These are phyloP conservation scores for Tothia fuscella DNA, from an alignment of 2,329 filamentous ascomycete species.

Conservation along the genomic window DNA sequence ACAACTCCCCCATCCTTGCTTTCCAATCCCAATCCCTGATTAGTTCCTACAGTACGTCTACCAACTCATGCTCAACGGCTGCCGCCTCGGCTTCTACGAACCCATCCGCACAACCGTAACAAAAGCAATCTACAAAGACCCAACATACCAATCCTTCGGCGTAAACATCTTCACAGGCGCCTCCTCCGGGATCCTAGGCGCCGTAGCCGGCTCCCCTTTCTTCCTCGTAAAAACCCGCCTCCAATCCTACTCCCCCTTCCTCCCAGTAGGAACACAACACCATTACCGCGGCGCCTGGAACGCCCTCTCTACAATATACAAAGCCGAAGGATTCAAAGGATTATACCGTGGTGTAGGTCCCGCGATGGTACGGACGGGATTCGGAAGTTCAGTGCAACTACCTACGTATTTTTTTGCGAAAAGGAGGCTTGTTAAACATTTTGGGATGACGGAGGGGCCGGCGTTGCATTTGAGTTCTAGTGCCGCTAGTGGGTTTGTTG, in stretches of 20 bases:
- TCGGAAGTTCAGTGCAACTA: conserved; percentile 89
- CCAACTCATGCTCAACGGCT: conserved; percentile 92
- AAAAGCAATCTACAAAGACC: conserved; percentile 56
- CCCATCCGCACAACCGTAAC: conserved; percentile 69
- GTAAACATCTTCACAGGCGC: conserved; percentile 94
- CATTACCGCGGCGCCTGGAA: conserved; percentile 77
- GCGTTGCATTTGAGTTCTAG: conserved; percentile 82
- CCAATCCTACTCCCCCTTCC: conserved; percentile 84
- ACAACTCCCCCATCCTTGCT: conserved; percentile 12
- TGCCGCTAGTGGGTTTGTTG: conserved; percentile 83
- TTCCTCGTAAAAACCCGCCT: conserved; percentile 96
- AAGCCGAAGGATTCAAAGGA: conserved; percentile 62
- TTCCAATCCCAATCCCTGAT: background rate
- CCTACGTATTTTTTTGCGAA: conserved; percentile 99
- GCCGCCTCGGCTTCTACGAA: conserved; percentile 94
- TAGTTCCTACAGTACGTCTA: conserved; percentile 59
- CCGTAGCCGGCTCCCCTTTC: conserved; percentile 87
- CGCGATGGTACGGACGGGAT: conserved; percentile 91
- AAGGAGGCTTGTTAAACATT: conserved; percentile 65
- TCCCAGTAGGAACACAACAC: conserved; percentile 95
- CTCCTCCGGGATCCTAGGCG: conserved; percentile 77
- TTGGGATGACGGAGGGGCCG: conserved; percentile 83
- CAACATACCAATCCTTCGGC: conserved; percentile 66
- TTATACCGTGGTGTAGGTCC: conserved; percentile 84
- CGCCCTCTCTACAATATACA: conserved; percentile 69